Percentiles rank a stretch among this genome's conserved stretches.
phyloP scores from a whole-genome alignment of 129 eudicot genomes.

The Daucus carota region DNA sequence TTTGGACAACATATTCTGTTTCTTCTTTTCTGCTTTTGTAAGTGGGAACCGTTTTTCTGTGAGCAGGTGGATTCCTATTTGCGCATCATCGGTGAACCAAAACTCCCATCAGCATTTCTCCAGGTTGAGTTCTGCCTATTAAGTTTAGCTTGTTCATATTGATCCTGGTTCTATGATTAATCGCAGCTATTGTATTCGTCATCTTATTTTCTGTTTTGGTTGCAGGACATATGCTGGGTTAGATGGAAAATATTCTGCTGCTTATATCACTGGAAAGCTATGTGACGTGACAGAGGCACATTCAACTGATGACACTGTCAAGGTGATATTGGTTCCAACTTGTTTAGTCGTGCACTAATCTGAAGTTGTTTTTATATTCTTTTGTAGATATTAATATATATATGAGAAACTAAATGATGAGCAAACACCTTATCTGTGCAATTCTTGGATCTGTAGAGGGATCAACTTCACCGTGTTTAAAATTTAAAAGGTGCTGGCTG shows the following conservation, averaged over 20 bases:
- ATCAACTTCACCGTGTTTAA: not conserved
- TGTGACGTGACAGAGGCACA: constrained; percentile 97
- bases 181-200: constrained; percentile 3
- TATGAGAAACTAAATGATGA: not conserved
- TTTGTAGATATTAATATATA: not conserved
- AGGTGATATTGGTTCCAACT: constrained; percentile 31
- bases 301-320: constrained; percentile 86
- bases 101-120: constrained; percentile 92
- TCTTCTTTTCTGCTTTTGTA: not conserved
- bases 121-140: constrained; percentile 44
- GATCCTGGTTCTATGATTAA: not conserved
- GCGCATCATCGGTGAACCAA: constrained; percentile 79
- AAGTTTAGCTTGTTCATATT: not conserved
- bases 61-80: constrained; percentile 95
- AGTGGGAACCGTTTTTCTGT: constrained; percentile 16
- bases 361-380: not conserved
- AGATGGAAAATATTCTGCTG: constrained; percentile 91
- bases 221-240: constrained; percentile 99
- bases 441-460: not conserved
- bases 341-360: not conserved
- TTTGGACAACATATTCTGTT: not conserved
- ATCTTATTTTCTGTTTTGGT: not conserved
- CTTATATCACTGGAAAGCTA: constrained; percentile 84
- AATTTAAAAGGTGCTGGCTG: not conserved
- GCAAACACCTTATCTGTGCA: not conserved